Conservation (phyloP, 2,329 filamentous ascomycete species). For the Neoarthrinium moseri region DNA sequence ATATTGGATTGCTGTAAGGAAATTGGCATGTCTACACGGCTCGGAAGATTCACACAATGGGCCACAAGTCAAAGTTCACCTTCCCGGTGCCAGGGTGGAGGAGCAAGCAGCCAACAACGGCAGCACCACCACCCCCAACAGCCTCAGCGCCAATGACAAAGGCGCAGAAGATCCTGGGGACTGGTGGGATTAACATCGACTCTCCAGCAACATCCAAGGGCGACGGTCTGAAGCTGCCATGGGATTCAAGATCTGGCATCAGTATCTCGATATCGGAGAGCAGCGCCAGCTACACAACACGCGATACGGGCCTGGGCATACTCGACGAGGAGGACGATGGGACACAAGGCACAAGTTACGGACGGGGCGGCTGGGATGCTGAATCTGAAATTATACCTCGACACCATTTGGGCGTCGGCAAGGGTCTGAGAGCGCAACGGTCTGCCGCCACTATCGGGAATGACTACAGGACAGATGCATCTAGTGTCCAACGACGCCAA, state of each 20-base stretch:
- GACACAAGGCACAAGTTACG: slow-evolving; percentile 20
- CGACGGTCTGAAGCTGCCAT: slow-evolving; percentile 22
- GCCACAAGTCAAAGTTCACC: slow-evolving; percentile 42
- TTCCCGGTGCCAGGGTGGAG: slow-evolving; percentile 48
- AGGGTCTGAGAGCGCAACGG: slow-evolving; percentile 21
- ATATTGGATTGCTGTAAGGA: background rate
- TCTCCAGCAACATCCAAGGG: slow-evolving; percentile 19
- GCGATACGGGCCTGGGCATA: slow-evolving; percentile 22
- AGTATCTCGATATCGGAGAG: slow-evolving; percentile 44
- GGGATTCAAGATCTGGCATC: slow-evolving; percentile 45
- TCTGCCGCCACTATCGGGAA: slow-evolving; percentile 23
- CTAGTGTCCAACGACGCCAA: slow-evolving; percentile 44
- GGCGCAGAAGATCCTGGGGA: slow-evolving; percentile 50
- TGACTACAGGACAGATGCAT: slow-evolving; percentile 36
- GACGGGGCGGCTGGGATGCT: slow-evolving; percentile 39
- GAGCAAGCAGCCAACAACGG: slow-evolving; percentile 34
- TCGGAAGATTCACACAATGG: slow-evolving; percentile 28
- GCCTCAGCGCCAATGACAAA: slow-evolving; percentile 44
- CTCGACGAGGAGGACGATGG: slow-evolving; percentile 22
- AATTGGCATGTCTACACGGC: background rate
- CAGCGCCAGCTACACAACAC: slow-evolving; percentile 31
- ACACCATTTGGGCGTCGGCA: slow-evolving; percentile 21
- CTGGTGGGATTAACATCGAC: slow-evolving; percentile 42
- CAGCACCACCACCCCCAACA: too few relatives aligned
- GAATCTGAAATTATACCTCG: slow-evolving; percentile 47